Evolutionary conservation across 2,329 filamentous ascomycete species (phyloP).

Genomic region (Talaromyces verruculosus): DNA sequence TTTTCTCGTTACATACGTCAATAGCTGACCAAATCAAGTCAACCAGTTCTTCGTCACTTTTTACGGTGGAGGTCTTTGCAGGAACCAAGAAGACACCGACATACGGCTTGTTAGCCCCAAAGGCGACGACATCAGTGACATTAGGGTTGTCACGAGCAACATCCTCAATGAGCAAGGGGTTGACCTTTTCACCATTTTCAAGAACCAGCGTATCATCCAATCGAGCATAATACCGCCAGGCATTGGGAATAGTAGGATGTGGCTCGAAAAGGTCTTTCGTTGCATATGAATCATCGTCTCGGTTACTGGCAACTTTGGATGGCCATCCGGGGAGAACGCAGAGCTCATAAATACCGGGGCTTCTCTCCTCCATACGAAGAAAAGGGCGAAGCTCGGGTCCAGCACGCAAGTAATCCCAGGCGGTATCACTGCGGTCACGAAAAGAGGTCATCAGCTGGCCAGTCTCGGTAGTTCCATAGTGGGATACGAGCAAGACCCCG

Average conservation of each 20-base stretch:
- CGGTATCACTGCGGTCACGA: conserved; percentile 53
- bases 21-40: conserved; percentile 35
- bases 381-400: conserved; percentile 43
- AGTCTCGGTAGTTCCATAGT: conserved; percentile 63
- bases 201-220: conserved; percentile 21
- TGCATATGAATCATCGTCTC: conserved; percentile 49
- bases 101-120: conserved; percentile 21
- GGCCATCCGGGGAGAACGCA: conserved; percentile 40
- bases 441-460: conserved; percentile 63
- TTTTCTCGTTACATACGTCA: conserved; percentile 51
- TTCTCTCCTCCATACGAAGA: conserved; percentile 42
- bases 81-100: neutral
- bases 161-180: conserved; percentile 24
- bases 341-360: conserved; percentile 39
- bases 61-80: neutral
- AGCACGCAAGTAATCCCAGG: conserved; percentile 61
- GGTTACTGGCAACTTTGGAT: conserved; percentile 46
- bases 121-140: conserved; percentile 19
- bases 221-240: conserved; percentile 21
- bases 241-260: conserved; percentile 39
- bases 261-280: conserved; percentile 52
- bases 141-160: conserved; percentile 15
- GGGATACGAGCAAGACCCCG: conserved; percentile 38
- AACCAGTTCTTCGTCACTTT: neutral
- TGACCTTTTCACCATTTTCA: conserved; percentile 26